Evolutionary conservation across 2,329 filamentous ascomycete species (phyloP).

Genomic region (Trichoderma sp.): DNA sequence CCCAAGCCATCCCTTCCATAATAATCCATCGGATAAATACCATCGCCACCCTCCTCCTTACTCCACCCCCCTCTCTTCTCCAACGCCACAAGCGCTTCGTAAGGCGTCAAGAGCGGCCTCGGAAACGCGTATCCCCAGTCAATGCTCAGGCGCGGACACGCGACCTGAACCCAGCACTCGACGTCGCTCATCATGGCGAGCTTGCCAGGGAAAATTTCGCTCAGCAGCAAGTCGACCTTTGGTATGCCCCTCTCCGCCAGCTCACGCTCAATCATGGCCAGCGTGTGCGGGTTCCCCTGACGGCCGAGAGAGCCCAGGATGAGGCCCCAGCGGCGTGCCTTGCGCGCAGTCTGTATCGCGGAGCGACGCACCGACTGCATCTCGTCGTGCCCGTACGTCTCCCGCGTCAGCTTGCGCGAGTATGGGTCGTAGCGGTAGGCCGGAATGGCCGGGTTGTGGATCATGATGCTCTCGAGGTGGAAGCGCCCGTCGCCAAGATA

Average conservation of each 20-base stretch:
- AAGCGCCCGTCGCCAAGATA: constrained; percentile 93
- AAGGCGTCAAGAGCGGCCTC: constrained; percentile 84
- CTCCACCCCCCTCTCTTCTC: constrained; percentile 77
- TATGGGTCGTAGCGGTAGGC: constrained; percentile 98
- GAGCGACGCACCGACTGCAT: constrained; percentile 79
- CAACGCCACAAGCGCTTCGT: constrained; percentile 91
- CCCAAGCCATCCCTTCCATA: constrained; percentile 91
- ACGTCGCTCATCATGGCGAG: constrained; percentile 91
- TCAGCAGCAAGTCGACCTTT: constrained; percentile 82
- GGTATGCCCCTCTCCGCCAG: constrained; percentile 73
- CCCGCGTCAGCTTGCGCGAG: constrained; percentile 84
- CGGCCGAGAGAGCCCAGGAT: constrained; percentile 91
- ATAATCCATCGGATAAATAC: constrained; percentile 96
- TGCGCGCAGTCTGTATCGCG: constrained; percentile 75
- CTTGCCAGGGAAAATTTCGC: constrained; percentile 96
- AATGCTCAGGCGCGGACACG: constrained; percentile 93
- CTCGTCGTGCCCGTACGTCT: constrained; percentile 88
- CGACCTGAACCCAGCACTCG: constrained; percentile 97
- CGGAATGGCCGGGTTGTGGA: constrained; percentile 87
- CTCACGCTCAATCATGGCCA: constrained; percentile 80
- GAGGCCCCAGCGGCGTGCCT: constrained; percentile 87
- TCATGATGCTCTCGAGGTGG: constrained; percentile 98
- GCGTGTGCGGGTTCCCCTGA: constrained; percentile 93
- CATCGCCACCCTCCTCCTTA: constrained; percentile 43
- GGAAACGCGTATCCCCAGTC: constrained; percentile 99